Evolutionary conservation across 2,329 filamentous ascomycete genomes (phyloP).

Genomic region (Chrysosporium keratinophilum): DNA sequence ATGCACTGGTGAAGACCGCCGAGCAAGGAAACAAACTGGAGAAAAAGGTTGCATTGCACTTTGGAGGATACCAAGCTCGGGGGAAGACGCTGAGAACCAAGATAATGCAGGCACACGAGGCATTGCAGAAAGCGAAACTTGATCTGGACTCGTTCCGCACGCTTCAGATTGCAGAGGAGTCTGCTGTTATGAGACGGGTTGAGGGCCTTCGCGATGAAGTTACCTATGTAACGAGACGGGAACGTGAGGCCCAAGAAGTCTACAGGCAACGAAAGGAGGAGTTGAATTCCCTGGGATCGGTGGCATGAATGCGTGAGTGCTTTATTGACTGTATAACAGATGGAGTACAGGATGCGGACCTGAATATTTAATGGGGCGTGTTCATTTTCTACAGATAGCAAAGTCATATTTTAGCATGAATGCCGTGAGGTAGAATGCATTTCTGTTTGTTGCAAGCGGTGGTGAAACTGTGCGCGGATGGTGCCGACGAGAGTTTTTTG

Average conservation of each 20-base stretch:
- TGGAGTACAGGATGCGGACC: not conserved
- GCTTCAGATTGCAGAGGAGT: slow-evolving; percentile 68
- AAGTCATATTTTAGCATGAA: too few relatives aligned
- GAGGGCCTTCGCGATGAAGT: slow-evolving; percentile 74
- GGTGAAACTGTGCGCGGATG: not conserved
- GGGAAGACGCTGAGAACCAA: slow-evolving; percentile 71
- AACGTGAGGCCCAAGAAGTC: slow-evolving; percentile 81
- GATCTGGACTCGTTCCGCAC: slow-evolving; percentile 66
- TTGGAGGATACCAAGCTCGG: slow-evolving; percentile 83
- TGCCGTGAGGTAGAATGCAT: not conserved
- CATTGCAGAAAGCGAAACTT: slow-evolving; percentile 60
- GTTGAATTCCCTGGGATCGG: slow-evolving; percentile 48
- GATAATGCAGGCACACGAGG: slow-evolving; percentile 62
- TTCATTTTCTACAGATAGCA: too few relatives aligned
- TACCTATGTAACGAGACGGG: slow-evolving; percentile 63
- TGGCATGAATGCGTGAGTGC: slow-evolving; percentile 26
- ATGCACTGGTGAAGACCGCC: slow-evolving; percentile 61
- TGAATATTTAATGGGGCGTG: not conserved
- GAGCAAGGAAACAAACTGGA: slow-evolving; percentile 78
- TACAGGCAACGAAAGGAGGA: slow-evolving; percentile 71
- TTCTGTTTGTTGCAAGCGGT: not conserved
- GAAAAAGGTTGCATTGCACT: slow-evolving; percentile 79
- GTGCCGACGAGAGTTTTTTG: not conserved
- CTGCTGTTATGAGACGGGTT: slow-evolving; percentile 60
- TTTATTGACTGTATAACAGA: not conserved